Conservation (phyloP, 352 stramenopile species). For the Phytophthora hibernalis region DNA sequence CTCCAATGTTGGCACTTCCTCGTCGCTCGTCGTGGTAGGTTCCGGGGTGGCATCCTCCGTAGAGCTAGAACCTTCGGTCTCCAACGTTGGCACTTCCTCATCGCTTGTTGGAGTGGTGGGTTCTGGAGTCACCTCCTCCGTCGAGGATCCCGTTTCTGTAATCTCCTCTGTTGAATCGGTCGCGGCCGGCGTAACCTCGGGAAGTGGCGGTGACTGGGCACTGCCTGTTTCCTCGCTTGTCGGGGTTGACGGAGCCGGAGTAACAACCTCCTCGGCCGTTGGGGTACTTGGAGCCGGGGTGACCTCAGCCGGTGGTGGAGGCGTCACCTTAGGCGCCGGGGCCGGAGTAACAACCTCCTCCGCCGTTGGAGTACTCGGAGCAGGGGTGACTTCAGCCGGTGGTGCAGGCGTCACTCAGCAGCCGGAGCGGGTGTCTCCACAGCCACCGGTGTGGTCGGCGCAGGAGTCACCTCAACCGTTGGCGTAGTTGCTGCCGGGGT, state of each 20-base stretch:
- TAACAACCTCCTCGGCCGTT: constrained; percentile 1
- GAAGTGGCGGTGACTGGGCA: constrained; percentile 23
- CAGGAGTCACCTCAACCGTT: constrained; percentile 9
- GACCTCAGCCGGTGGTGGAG: neutral
- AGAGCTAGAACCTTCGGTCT: constrained; percentile 20
- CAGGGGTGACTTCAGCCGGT: neutral
- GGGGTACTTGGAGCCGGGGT: too few species aligned
- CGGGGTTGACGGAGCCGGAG: constrained; percentile 2
- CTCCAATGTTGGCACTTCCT: constrained; percentile 8
- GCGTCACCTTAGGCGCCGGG: too few species aligned
- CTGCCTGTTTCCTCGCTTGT: constrained; percentile 12
- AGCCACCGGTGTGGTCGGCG: constrained; percentile 1
- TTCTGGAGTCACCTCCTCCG: constrained; percentile 18
- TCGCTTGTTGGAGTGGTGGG: neutral
- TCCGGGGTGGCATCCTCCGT: constrained; percentile 23
- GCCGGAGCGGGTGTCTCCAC: constrained; percentile 6
- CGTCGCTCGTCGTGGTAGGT: neutral
- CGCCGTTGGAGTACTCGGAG: neutral
- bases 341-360: too few species aligned
- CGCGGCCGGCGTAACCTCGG: constrained; percentile 20
- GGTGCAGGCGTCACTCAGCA: neutral
- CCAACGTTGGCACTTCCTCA: constrained; percentile 3
- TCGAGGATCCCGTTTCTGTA: constrained; percentile 9
- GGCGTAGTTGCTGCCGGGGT: constrained; percentile 12
- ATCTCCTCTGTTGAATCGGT: constrained; percentile 16